These are phyloP conservation scores for Nannochloropsis oceanica DNA, from an alignment of 108 stramenopile species.

Conservation along the genomic window DNA sequence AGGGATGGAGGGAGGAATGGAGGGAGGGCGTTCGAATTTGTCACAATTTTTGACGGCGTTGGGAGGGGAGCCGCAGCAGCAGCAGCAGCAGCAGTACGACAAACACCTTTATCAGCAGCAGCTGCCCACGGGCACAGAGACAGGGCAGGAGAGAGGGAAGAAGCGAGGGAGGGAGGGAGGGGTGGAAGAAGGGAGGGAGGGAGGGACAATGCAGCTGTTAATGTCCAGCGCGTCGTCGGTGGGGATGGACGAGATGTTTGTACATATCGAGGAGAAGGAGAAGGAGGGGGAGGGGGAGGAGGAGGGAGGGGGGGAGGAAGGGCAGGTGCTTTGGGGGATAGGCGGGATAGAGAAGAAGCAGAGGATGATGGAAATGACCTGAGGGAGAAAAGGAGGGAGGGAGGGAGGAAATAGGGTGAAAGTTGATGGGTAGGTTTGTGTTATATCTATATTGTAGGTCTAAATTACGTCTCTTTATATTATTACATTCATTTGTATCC, in stretches of 20 bases:
- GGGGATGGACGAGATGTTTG: not conserved
- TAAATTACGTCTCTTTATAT: no score
- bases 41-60: not conserved
- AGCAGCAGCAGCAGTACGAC: not conserved
- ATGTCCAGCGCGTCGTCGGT: not conserved
- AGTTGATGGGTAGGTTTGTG: no score
- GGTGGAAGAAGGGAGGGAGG: not conserved
- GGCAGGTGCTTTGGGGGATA: no score
- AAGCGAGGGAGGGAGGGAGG: not conserved
- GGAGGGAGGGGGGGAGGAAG: no score
- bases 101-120: not conserved
- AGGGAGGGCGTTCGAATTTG: not conserved
- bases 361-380: no score
- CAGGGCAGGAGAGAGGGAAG: not conserved
- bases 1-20: not conserved
- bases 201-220: not conserved
- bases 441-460: no score
- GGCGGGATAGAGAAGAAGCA: no score
- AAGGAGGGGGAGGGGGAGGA: no score
- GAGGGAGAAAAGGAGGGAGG: no score
- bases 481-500: no score
- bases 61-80: not conserved
- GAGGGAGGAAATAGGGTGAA: no score
- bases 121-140: not conserved
- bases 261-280: not conserved